Evolutionary conservation across 352 stramenopile genomes (phyloP).

Genomic region (Globisporangium spiculum): DNA sequence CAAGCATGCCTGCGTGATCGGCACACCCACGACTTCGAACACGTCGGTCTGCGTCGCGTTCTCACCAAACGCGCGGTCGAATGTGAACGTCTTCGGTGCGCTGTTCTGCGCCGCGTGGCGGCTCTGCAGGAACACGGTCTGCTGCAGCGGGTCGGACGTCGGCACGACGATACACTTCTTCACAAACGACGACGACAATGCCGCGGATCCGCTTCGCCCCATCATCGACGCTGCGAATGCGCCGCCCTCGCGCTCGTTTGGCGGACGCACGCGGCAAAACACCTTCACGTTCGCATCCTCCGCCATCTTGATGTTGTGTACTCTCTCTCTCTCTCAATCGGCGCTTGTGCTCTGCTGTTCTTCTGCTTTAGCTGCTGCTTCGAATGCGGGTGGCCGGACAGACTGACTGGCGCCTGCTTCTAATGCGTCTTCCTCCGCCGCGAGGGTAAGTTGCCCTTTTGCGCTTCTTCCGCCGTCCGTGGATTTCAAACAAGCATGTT

Average conservation of each 20-base stretch:
- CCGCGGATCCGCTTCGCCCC: background rate
- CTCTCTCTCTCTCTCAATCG: background rate
- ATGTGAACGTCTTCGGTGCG: slow-evolving; percentile 76
- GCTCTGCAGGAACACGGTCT: slow-evolving; percentile 60
- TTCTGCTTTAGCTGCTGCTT: background rate
- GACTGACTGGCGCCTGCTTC: background rate
- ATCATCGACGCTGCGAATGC: slow-evolving; percentile 12
- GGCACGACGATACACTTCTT: slow-evolving; percentile 72
- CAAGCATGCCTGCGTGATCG: slow-evolving; percentile 77
- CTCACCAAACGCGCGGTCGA: slow-evolving; percentile 91
- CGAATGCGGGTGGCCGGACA: background rate
- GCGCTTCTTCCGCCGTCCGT: background rate
- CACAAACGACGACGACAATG: slow-evolving; percentile 23
- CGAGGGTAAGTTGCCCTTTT: background rate
- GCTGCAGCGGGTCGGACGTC: slow-evolving; percentile 34
- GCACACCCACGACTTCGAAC: slow-evolving; percentile 84
- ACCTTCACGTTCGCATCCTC: slow-evolving; percentile 80
- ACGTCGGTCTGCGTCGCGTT: slow-evolving; percentile 89
- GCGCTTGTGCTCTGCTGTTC: background rate
- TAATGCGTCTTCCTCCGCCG: background rate
- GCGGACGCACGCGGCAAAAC: slow-evolving; percentile 83
- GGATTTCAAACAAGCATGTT: background rate
- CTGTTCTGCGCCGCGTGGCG: slow-evolving; percentile 29
- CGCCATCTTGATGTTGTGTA: slow-evolving; percentile 33
- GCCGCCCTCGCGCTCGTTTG: slow-evolving; percentile 70